Evolutionary conservation across 352 stramenopile species (phyloP), one percentile per base, ranked within the genome.

Genomic region (Globisporangium camurandrum): DNA sequence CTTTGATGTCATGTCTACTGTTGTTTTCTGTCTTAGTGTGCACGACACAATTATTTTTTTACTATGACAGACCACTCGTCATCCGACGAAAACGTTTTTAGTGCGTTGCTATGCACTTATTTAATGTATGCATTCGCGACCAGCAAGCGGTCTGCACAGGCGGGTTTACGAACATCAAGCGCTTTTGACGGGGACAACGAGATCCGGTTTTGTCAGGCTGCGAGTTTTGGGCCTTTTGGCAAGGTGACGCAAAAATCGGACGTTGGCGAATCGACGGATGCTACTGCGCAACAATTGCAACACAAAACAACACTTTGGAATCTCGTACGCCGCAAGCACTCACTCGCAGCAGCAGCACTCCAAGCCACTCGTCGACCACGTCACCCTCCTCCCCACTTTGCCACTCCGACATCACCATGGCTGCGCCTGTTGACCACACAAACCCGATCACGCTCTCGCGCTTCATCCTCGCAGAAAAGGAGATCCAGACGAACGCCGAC

Each of bases 381-480:
- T n/a, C n/a, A n/a, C n/a, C n/a, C n/a, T n/a, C n/a, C n/a, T n/a
- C n/a, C n/a, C n/a, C n/a, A n/a, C n/a, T n/a, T n/a, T n/a, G n/a
- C n/a, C n/a, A 24, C 36, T 3, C 50, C 6, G 3, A 23, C 39
- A 20, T 26, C 57, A 59, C 62, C 49, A 77, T 77, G 67, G 64
- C 64, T n/a, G 50, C 51, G 14, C 46, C 68, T 47, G 67, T 88
- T 24, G 74, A 88, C 62, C 76, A 91, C 65, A 75, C 73, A 33
- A 92, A 93, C 67, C 82, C 82, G 27, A 91, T 93, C 55, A 98
- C 95, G 57, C 85, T 99, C 53, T 96, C 81, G 64, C 73, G 91
- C 47, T 98, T 97, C 71, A 96, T 99, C 62, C 62, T 93, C 51
- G 74, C 75, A 12, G 83, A 93, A 55, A 97, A 98, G 79, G 70